Evolutionary conservation across 1,284 basidiomycete genomes (phyloP), one percentile per base, ranked within the genome.

Genomic region (Moniliella sp.): DNA sequence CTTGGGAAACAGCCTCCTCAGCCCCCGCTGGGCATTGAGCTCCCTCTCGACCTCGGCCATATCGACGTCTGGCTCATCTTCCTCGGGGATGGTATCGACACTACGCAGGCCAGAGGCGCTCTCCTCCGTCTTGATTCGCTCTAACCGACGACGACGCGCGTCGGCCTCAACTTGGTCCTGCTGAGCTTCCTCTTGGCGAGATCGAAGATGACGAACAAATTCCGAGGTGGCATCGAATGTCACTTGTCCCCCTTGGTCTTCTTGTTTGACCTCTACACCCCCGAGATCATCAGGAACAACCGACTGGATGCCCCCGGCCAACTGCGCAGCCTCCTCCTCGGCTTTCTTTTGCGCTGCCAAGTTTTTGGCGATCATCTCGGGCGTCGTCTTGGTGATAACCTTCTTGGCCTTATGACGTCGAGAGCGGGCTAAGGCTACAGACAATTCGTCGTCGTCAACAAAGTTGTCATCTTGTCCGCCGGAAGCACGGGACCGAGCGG

Each of bases 361-460:
- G 61, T 72, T 75, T 41, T 68, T 68, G 0, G 79, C 84, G 11
- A 93, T 65, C 52, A 84, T 76, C 51, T 91, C 83, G 0, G 81
- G 77, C 14, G 77, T 74, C 25, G 76, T 44, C 54, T 78, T 83
- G 54, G 76, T 76, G 21, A 57, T 37, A 10, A 69, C 62, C 57
- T 77, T 80, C 56, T 74, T 74, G 2, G 81, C 69, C 47, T 79
- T 79, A 23, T 75, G 75, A 48, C 78, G 71, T 37, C 91, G 69
- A 36, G 80, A 74, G 12, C 79, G 72, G 15, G 88, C 78, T 33
- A 97, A 68, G 16, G 80, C 81, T 18, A 80, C 80, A 67, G 93
- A 84, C 23, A 99, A 69, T 54, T 99, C 91, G 61, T 99, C 91
- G 60, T 99, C 91, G 64, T 97, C 91, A 43, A 97, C 76, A 61